Evolutionary conservation across 2,329 filamentous ascomycete species (phyloP).

Genomic region (Fusarium avenaceum): DNA sequence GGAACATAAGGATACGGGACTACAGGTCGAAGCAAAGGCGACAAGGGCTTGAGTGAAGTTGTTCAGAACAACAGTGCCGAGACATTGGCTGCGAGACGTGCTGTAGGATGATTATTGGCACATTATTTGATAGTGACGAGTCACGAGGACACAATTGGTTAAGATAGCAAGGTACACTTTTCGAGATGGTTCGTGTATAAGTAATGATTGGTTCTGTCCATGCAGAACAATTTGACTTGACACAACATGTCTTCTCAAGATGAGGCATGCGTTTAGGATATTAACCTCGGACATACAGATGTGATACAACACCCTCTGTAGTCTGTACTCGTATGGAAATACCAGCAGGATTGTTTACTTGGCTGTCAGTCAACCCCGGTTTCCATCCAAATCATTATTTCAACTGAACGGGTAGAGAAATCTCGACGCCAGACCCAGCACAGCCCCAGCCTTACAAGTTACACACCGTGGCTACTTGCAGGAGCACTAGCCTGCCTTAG

Average conservation of each 20-base stretch:
- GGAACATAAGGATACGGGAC: neutral
- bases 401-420: constrained; percentile 1
- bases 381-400: neutral
- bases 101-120: neutral
- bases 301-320: neutral
- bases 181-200: no score
- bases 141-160: constrained; percentile 1
- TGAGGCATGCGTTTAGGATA: neutral
- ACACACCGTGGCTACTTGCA: constrained; percentile 2
- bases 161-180: neutral
- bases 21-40: constrained; percentile 6
- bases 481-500: constrained; percentile 2
- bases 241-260: no score
- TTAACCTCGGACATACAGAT: neutral
- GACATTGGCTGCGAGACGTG: constrained; percentile 23
- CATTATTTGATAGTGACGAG: neutral
- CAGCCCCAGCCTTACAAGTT: neutral
- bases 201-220: no score
- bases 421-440: neutral
- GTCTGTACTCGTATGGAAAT: neutral
- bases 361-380: constrained; percentile 1
- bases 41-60: constrained; percentile 3
- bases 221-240: no score
- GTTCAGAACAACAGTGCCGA: constrained; percentile 15
- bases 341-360: neutral